phyloP scores from a whole-genome alignment of 2,329 filamentous ascomycete species.

The Phyllosticta citribraziliensis region DNA sequence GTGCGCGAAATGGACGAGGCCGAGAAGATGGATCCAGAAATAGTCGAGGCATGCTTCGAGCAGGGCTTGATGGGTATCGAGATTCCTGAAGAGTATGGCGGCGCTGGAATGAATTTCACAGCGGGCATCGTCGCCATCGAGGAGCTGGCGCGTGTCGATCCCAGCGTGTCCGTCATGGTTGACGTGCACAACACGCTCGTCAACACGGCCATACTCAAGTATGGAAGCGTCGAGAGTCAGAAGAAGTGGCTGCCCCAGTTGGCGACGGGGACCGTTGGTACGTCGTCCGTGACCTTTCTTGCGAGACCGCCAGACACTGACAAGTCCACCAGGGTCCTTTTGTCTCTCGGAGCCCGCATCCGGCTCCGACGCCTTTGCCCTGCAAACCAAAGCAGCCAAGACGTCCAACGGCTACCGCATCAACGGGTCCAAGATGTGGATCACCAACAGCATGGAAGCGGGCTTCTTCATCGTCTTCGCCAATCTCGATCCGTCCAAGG shows the following conservation, averaged over 20 bases:
- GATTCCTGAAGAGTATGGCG: slow-evolving; percentile 94
- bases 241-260: slow-evolving; percentile 82
- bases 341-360: slow-evolving; percentile 88
- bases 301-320: neutral
- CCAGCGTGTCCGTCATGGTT: slow-evolving; percentile 86
- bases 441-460: slow-evolving; percentile 93
- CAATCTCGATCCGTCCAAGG: slow-evolving; percentile 83
- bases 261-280: slow-evolving; percentile 74
- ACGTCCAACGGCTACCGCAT: slow-evolving; percentile 77
- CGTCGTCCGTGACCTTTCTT: slow-evolving; percentile 4
- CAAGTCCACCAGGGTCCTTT: slow-evolving; percentile 53
- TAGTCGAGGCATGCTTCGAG: slow-evolving; percentile 93
- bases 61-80: slow-evolving; percentile 96
- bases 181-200: slow-evolving; percentile 98
- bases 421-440: slow-evolving; percentile 98
- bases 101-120: slow-evolving; percentile 98
- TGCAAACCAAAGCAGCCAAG: slow-evolving; percentile 82
- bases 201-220: slow-evolving; percentile 86
- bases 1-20: slow-evolving; percentile 97
- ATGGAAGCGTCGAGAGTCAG: slow-evolving; percentile 66
- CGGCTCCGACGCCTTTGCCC: slow-evolving; percentile 90
- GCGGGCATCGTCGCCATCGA: slow-evolving; percentile 93
- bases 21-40: slow-evolving; percentile 77
- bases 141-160: slow-evolving; percentile 87
- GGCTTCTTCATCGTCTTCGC: slow-evolving; percentile 97